Conservation (phyloP, 2,329 filamentous ascomycete genomes). For the Colletotrichum trifolii region DNA sequence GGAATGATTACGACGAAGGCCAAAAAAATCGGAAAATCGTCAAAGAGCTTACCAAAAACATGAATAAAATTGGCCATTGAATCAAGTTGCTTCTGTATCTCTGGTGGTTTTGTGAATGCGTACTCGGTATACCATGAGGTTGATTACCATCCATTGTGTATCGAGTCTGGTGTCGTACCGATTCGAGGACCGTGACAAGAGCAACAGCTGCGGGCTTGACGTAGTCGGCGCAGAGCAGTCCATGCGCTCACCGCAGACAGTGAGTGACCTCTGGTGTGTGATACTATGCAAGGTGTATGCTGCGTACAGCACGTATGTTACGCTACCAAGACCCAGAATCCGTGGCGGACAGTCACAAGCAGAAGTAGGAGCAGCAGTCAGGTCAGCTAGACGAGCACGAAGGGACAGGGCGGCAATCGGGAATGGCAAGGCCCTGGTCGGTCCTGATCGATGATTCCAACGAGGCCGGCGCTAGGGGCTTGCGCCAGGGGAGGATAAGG, state of each 20-base stretch:
- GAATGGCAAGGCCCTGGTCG: no score
- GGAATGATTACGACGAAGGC: slow-evolving; percentile 14
- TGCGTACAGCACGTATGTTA: background rate
- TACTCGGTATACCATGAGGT: no score
- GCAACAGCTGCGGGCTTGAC: slow-evolving; percentile 15
- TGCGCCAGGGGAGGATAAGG: background rate
- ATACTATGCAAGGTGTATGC: background rate
- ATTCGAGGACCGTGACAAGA: background rate
- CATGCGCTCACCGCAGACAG: slow-evolving; percentile 30
- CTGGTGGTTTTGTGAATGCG: background rate
- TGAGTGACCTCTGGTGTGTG: background rate
- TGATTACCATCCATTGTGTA: no score
- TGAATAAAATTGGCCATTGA: slow-evolving; percentile 36
- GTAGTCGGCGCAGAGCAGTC: slow-evolving; percentile 1
- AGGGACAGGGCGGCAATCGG: no score
- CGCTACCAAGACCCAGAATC: background rate
- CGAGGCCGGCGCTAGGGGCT: slow-evolving; percentile 1
- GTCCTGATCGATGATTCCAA: background rate
- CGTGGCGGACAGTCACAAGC: background rate
- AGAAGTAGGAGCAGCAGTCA: background rate
- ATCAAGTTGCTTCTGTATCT: slow-evolving; percentile 12
- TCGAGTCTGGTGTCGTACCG: background rate
- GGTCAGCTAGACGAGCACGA: no score
- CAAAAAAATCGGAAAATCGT: slow-evolving; percentile 33
- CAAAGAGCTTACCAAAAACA: slow-evolving; percentile 35